Conservation (phyloP, 1,139 yeast species). For the Scheffersomyces stambukii region DNA sequence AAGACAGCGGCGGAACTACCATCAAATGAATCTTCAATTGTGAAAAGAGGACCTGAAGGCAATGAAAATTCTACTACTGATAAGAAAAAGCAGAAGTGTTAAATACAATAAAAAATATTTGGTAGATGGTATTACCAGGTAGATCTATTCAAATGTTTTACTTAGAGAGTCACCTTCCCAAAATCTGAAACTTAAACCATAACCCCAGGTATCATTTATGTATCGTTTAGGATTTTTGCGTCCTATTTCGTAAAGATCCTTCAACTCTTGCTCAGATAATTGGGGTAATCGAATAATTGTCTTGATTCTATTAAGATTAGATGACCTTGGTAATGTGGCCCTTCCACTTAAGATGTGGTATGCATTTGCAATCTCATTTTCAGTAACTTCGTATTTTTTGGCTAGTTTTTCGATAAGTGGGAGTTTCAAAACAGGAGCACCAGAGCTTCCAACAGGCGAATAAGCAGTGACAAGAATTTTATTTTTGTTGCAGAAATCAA, state of each 20-base stretch:
- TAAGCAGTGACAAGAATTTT: slow-evolving; percentile 28
- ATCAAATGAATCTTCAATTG: no score
- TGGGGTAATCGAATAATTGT: slow-evolving; percentile 30
- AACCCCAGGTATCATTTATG: slow-evolving; percentile 33
- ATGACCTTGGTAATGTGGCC: slow-evolving; percentile 30
- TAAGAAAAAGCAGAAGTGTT: not conserved
- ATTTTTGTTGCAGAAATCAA: slow-evolving; percentile 21
- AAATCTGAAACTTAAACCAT: slow-evolving; percentile 33
- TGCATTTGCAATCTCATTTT: slow-evolving; percentile 34
- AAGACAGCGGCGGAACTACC: slow-evolving; percentile 44
- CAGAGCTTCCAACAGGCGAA: slow-evolving; percentile 33
- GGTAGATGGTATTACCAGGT: not conserved
- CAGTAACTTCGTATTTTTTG: slow-evolving; percentile 25
- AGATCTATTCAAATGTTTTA: slow-evolving; percentile 12
- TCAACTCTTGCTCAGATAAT: slow-evolving; percentile 41
- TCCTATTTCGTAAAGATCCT: slow-evolving; percentile 40
- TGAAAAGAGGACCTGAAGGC: slow-evolving; percentile 2
- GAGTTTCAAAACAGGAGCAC: slow-evolving; percentile 33
- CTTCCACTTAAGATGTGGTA: slow-evolving; percentile 36
- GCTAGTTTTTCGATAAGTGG: slow-evolving; percentile 31
- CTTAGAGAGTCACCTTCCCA: slow-evolving; percentile 30
- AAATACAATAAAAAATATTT: slow-evolving; percentile 2
- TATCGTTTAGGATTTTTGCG: slow-evolving; percentile 36
- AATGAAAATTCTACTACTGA: no score
- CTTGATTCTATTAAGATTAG: slow-evolving; percentile 34